Percentiles rank a stretch among this genome's conserved stretches.
Evolutionary conservation across 805 yeast species (phyloP).

Genomic region (Danielia oregonensis): DNA sequence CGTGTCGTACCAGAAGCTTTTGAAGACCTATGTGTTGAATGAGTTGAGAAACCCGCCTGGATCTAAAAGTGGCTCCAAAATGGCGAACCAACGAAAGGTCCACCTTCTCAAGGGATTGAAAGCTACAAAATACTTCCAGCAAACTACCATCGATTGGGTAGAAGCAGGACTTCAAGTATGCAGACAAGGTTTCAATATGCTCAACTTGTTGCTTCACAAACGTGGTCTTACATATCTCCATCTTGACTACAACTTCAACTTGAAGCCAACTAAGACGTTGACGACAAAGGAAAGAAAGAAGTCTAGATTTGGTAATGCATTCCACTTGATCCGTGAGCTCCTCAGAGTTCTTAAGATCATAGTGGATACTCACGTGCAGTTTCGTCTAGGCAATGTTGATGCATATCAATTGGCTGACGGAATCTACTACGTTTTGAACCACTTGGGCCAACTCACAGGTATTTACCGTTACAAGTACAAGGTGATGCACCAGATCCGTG

Average conservation of each 20-base stretch:
- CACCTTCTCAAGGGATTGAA: conserved; percentile 63
- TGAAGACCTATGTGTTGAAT: conserved; percentile 71
- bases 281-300: conserved; percentile 95
- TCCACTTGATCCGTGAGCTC: conserved; percentile 89
- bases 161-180: conserved; percentile 96
- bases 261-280: conserved; percentile 93
- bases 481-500: conserved; percentile 97
- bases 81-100: conserved; percentile 46
- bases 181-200: conserved; percentile 90
- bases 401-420: conserved; percentile 96
- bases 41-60: conserved; percentile 52
- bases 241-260: conserved; percentile 89
- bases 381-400: conserved; percentile 83
- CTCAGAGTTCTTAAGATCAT: conserved; percentile 76
- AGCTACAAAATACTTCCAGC: conserved; percentile 83
- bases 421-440: conserved; percentile 82
- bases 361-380: conserved; percentile 93
- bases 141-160: conserved; percentile 94
- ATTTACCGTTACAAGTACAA: conserved; percentile 94
- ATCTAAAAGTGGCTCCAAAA: conserved; percentile 22
- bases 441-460: conserved; percentile 94
- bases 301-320: conserved; percentile 94
- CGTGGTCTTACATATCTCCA: conserved; percentile 90
- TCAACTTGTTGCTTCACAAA: conserved; percentile 82
- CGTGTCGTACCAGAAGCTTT: conserved; percentile 84